These are phyloP conservation scores for Moniliophthora roreri DNA, from an alignment of 1,284 basidiomycete genomes.

Conservation along the genomic window DNA sequence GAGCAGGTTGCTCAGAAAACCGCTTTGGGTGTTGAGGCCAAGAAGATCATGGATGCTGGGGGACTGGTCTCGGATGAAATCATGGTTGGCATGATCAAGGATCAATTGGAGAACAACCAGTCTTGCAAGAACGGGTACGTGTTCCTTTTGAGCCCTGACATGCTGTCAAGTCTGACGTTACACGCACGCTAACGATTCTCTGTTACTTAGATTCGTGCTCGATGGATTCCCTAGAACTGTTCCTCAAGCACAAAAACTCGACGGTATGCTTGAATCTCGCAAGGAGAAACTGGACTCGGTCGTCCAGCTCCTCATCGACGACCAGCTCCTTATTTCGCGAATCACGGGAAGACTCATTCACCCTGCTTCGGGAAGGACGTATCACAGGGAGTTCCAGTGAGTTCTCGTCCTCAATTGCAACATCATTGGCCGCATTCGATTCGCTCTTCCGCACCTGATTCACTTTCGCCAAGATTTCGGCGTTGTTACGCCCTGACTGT, in stretches of 20 bases:
- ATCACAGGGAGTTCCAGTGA: slow-evolving; percentile 95
- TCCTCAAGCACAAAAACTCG: slow-evolving; percentile 96
- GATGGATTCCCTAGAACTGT: slow-evolving; percentile 99
- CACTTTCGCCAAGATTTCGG: too few relatives aligned
- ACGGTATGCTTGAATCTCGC: slow-evolving; percentile 81
- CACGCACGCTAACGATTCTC: background rate
- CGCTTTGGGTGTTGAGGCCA: slow-evolving; percentile 85
- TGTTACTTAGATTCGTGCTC: slow-evolving; percentile 79
- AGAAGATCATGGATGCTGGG: slow-evolving; percentile 97
- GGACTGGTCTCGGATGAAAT: slow-evolving; percentile 96
- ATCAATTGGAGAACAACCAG: slow-evolving; percentile 93
- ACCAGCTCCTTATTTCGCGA: slow-evolving; percentile 93
- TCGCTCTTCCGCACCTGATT: too few relatives aligned
- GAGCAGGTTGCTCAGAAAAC: slow-evolving; percentile 92
- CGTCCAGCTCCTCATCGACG: slow-evolving; percentile 90
- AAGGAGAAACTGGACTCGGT: slow-evolving; percentile 91
- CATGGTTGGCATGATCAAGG: slow-evolving; percentile 97
- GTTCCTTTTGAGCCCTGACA: too few relatives aligned
- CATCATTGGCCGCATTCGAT: too few relatives aligned
- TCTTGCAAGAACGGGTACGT: slow-evolving; percentile 92
- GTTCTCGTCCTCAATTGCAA: slow-evolving; percentile 30
- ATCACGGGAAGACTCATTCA: slow-evolving; percentile 97
- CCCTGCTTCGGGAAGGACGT: slow-evolving; percentile 84
- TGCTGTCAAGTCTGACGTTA: background rate
- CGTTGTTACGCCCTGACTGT: too few relatives aligned